A percentile compares a stretch with the other conserved stretches of the same genome.
Evolutionary conservation across 345 rosid genomes (phyloP).

Genomic region (Gossypium bickii): DNA sequence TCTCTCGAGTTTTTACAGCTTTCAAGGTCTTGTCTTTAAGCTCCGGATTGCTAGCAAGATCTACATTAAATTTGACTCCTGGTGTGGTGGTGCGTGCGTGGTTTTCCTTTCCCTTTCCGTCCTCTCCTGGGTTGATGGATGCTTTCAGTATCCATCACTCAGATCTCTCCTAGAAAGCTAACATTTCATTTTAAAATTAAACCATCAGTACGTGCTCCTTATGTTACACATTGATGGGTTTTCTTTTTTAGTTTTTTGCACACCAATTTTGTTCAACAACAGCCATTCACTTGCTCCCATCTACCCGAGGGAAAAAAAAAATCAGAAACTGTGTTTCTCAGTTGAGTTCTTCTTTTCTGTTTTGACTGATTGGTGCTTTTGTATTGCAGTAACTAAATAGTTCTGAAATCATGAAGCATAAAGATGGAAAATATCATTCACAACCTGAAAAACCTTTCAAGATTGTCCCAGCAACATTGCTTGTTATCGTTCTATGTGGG

Average conservation of each 20-base stretch:
- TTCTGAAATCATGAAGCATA: slow-evolving; percentile 58
- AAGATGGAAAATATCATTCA: slow-evolving; percentile 65
- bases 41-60: background rate
- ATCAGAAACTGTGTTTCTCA: background rate
- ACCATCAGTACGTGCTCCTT: background rate
- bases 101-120: slow-evolving; percentile 1
- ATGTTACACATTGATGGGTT: background rate
- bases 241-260: background rate
- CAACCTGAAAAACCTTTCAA: slow-evolving; percentile 46
- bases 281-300: background rate
- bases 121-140: background rate
- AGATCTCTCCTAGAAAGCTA: slow-evolving; percentile 13
- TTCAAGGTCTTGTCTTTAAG: background rate
- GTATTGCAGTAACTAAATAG: slow-evolving; percentile 31
- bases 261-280: background rate
- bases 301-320: background rate
- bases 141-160: background rate
- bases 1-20: slow-evolving; percentile 12
- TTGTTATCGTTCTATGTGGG: slow-evolving; percentile 58
- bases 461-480: slow-evolving; percentile 42
- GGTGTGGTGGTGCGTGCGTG: background rate
- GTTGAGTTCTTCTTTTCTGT: background rate
- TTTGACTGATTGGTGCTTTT: background rate
- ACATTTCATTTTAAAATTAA: background rate
- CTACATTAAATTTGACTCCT: background rate